Percentiles rank a stretch among this genome's conserved stretches.
phyloP scores from a whole-genome alignment of 2,329 filamentous ascomycete genomes.

The Pseudogymnoascus sp. region DNA sequence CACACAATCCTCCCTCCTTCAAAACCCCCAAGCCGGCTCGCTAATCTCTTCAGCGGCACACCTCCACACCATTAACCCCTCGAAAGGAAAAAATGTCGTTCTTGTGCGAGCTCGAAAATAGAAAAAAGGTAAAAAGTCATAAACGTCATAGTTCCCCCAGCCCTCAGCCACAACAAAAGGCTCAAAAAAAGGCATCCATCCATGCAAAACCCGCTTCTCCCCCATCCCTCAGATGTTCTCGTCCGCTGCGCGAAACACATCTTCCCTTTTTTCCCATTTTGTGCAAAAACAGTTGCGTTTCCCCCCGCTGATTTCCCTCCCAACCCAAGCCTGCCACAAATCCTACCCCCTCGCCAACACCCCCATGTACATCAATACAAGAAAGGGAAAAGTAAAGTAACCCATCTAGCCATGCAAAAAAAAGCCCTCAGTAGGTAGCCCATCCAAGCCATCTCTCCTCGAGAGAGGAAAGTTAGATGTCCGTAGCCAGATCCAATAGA shows the following conservation, averaged over 20 bases:
- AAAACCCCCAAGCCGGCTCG: not conserved
- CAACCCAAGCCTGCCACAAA: not conserved
- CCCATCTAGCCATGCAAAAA: not conserved
- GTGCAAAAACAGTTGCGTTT: not conserved
- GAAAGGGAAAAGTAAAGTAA: constrained; percentile 1
- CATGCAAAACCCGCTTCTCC: not conserved
- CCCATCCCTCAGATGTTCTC: not conserved
- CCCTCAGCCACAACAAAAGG: not conserved
- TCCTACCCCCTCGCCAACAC: not conserved
- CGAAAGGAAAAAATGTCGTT: not conserved
- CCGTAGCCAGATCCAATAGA: not conserved
- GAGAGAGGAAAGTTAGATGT: not conserved
- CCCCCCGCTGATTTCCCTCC: not conserved
- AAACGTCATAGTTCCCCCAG: not conserved
- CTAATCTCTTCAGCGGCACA: not conserved
- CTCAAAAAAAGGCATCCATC: not conserved
- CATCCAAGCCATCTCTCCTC: not conserved
- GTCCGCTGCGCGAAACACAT: not conserved
- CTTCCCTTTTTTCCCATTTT: not conserved
- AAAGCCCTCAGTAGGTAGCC: not conserved
- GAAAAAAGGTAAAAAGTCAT: not conserved
- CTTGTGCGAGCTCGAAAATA: not conserved
- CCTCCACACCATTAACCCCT: not conserved
- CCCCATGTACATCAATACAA: constrained; percentile 6
- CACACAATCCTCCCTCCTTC: not conserved